These are phyloP conservation scores for Leccinum longicurvipes DNA, from an alignment of 768 basidiomycete species.

Conservation along the genomic window DNA sequence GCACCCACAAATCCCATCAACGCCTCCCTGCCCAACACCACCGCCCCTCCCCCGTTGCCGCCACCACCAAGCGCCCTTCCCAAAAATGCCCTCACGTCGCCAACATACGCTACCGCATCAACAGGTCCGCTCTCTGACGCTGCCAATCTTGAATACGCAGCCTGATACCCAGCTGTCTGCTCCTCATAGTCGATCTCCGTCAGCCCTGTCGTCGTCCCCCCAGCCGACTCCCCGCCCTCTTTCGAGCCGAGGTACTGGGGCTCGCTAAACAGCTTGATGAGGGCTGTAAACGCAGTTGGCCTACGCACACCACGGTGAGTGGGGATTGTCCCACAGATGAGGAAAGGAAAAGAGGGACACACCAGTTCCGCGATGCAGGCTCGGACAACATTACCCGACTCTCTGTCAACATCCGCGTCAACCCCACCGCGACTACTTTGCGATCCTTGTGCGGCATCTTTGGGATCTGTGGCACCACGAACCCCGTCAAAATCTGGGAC, in stretches of 20 bases:
- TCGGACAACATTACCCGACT: constrained; percentile 66
- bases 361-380: constrained; percentile 67
- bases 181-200: constrained; percentile 90
- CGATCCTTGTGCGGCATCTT: constrained; percentile 81
- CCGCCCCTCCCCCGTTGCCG: not conserved
- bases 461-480: constrained; percentile 77
- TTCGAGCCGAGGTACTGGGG: constrained; percentile 59
- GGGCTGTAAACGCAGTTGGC: constrained; percentile 63
- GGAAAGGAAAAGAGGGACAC: constrained; percentile 7
- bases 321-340: not conserved
- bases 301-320: constrained; percentile 36
- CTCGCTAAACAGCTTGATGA: constrained; percentile 75
- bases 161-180: constrained; percentile 87
- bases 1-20: constrained; percentile 20
- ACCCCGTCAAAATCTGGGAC: constrained; percentile 71
- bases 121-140: constrained; percentile 60
- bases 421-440: constrained; percentile 78
- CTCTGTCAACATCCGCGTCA: constrained; percentile 75
- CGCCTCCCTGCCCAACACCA: constrained; percentile 14
- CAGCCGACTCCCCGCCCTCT: not conserved
- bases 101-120: constrained; percentile 63
- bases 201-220: constrained; percentile 30
- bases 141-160: constrained; percentile 87
- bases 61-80: constrained; percentile 37
- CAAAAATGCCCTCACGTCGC: constrained; percentile 53